Evolutionary conservation across 768 basidiomycete genomes (phyloP), one percentile per base, ranked within the genome.

Genomic region (Lactarius sp.): DNA sequence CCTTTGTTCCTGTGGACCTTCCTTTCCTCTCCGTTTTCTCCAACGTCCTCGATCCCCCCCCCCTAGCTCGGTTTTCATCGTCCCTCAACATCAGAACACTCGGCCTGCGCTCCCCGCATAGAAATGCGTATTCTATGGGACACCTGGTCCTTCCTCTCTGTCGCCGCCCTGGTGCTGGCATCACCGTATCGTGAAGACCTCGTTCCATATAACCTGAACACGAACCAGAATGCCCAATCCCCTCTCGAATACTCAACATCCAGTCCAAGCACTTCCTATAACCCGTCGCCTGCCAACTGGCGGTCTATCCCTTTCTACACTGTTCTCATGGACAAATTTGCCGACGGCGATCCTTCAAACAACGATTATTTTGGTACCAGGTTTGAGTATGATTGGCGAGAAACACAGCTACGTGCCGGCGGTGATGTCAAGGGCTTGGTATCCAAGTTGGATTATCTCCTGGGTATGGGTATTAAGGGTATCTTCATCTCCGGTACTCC

Each of bases 401-500:
- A 96, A 75, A 92, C 92, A 0, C 91, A 95, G 70, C 81, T 96
- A 14, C 86, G 94, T 49, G 90, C 83, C 67, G 94, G 94, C 59
- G 94, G 94, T 59, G 94, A 97, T 74, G 81, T 94, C 70, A 85
- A 85, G 61, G 94, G 94, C 58, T 76, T 96, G 63, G 75, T 80
- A 51, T 73, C 83, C 27, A 85, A 81, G 61, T 78, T 97, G 65
- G 94, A 97, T 75, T 97, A 97, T 73, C 78, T 97, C 18, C 79
- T 91, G 52, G 91, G 90, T 67, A 94, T 95, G 91, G 94, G 94
- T 66, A 76, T 93, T 63, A 79, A 79, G 69, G 81, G 85, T 56
- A 85, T 97, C 69, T 96, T 92, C 77, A 88, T 96, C 73, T 92
- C 94, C 22, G 94, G 94, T 57, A 97, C 94, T 1, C 85, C 87